Base-by-base conservation (phyloP, 2,329 filamentous ascomycete genomes). In the Madurella fahalii region DNA sequence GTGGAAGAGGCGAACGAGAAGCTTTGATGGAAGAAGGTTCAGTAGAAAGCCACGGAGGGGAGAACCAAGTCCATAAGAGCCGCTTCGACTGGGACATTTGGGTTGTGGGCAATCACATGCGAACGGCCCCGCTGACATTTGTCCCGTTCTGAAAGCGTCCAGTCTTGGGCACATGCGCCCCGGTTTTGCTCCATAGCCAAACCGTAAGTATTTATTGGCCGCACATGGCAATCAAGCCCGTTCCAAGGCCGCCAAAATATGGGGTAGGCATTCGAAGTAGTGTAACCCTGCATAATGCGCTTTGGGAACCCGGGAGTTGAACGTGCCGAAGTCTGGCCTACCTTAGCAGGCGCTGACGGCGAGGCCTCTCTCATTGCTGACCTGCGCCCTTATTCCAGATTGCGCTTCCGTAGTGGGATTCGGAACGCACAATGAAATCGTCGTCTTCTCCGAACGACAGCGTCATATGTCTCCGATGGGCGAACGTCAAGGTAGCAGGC, bases 31-130 rank as follows among this genome's bases (percentile, higher is more conserved):
- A 42, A 30, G 44, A 32, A 16, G 34, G 16, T 11, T n/a, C 13
- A 34, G 45, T 37, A 11, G 13, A 37, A 41, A 4, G 25, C 17
- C 13, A 17, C 8, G 5, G 39, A 18, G 20, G 30, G 47, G 49
- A 39, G 30, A 31, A 15, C n/a, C 16, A 12, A 8, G 17, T 16
- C 30, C 40, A 57, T 52, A 57, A 57, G 51, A 45, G 40, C 40
- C 16, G 44, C 32, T 18, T 51, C 20, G 17, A 9, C 18, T 15
- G 2, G 20, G 16, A 31, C 16, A 31, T 12, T 41, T 25, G 48
- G 37, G 44, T 46, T 39, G 20, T 39, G 12, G 39, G 39, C 50
- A 47, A 56, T 56, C 54, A 56, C 54, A 56, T 56, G 54, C 40
- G 34, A 47, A 4, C 40, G 46, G 41, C 40, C 15, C 40, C 39